These are phyloP conservation scores for Cajanus cajan DNA, from an alignment of 306 rosid species.

Conservation along the genomic window DNA sequence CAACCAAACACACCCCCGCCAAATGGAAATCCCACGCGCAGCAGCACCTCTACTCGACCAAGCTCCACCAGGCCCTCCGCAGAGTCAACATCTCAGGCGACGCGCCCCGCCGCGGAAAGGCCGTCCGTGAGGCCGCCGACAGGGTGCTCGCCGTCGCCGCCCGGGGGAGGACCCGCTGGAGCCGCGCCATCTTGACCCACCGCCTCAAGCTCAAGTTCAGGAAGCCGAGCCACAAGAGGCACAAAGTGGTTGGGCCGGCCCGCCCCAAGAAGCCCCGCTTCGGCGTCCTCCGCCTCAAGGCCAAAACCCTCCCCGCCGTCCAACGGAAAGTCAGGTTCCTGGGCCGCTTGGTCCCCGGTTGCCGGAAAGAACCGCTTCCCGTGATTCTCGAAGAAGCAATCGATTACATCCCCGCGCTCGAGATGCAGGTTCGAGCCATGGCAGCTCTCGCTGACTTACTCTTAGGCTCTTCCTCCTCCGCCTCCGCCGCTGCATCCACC, in stretches of 20 bases:
- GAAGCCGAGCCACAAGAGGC: constrained; percentile 48
- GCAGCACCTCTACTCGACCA: constrained; percentile 72
- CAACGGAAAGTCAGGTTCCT: constrained; percentile 71
- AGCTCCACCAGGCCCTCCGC: constrained; percentile 63
- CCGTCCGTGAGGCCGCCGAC: constrained; percentile 82
- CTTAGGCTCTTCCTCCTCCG: constrained; percentile 33
- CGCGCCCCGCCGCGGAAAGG: constrained; percentile 53
- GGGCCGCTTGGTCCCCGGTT: constrained; percentile 92
- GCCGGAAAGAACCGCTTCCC: constrained; percentile 79
- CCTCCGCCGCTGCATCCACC: constrained; percentile 21
- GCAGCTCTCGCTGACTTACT: constrained; percentile 64
- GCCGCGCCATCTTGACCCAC: constrained; percentile 73
- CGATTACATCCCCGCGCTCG: constrained; percentile 86
- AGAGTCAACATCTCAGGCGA: constrained; percentile 45
- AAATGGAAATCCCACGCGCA: constrained; percentile 79
- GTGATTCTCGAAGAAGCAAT: constrained; percentile 83
- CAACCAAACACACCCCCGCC: constrained; percentile 30
- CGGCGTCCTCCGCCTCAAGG: constrained; percentile 65
- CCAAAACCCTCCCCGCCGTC: constrained; percentile 69
- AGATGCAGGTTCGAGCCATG: constrained; percentile 98
- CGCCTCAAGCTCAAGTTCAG: constrained; percentile 78
- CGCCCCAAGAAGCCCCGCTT: constrained; percentile 58
- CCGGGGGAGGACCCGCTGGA: constrained; percentile 83
- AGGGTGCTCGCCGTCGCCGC: constrained; percentile 80
- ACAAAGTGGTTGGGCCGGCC: constrained; percentile 24